Evolutionary conservation across 2,329 filamentous ascomycete species (phyloP), one percentile per base, ranked within the genome.

Genomic region (Fonsecaea nubica): DNA sequence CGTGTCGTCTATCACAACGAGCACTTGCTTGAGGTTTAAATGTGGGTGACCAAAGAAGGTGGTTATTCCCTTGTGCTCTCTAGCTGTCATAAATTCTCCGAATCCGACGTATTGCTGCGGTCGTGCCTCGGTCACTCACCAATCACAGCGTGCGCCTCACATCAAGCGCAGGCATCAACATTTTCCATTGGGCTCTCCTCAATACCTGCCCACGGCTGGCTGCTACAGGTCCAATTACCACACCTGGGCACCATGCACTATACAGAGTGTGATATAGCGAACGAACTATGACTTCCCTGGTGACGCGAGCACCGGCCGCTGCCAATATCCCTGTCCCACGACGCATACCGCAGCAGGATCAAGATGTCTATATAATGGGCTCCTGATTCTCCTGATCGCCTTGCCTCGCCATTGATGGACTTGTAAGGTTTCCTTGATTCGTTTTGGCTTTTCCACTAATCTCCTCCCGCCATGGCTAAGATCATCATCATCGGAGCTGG

Each of bases 401-500:
- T 25, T 25, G 25, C 45, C 45, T 25, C 45, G 4, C 7, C 9
- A 25, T 50, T 12, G 45, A 25, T 10, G 21, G 7, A 25, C 18
- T 25, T 18, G 45, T 50, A 50, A 42, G 57, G 18, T 33, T 15
- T 42, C 21, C 40, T 21, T 32, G 15, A 33, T 33, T 33, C 40
- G 15, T 5, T 36, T 6, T 50, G 9, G 21, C 13, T 50, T 25
- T 9, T n/a, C 18, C 2, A 40, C 18, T 50, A 3, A 2, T 18
- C 15, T 9, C 18, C 2, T 25, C 45, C 9, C 13, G 7, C 40
- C 18, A 67, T 64, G 65, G 62, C 61, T 36, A 80, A 79, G 65
- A 79, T 82, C 42, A 73, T 77, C 25, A 80, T 82, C 13, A 72
- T 82, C 42, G 80, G 80, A n/a, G 80, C 73, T 13, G 80, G 79